Evolutionary conservation across 192 early-diverging fungal species (phyloP).

Genomic region (Podila verticillata): DNA sequence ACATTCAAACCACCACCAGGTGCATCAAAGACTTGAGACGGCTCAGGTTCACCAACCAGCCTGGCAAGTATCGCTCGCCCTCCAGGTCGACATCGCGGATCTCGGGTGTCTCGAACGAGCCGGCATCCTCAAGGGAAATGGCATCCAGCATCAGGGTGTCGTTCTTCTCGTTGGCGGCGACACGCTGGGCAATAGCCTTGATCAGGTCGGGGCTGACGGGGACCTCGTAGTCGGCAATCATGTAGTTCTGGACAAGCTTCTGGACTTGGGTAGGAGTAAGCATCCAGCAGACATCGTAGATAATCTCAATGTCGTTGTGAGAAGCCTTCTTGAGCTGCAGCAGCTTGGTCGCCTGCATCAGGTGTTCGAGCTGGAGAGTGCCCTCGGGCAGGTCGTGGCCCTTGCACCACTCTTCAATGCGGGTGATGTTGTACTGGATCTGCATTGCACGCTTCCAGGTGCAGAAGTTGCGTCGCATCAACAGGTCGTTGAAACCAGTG

Average conservation of each 20-base stretch:
- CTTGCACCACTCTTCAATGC: slow-evolving; percentile 99
- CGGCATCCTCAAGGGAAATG: slow-evolving; percentile 68
- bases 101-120: slow-evolving; percentile 67
- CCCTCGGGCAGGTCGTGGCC: slow-evolving; percentile 92
- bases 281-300: slow-evolving; percentile 98
- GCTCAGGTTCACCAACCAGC: slow-evolving; percentile 46
- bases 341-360: slow-evolving; percentile 97
- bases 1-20: slow-evolving; percentile 34
- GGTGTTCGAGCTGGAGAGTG: slow-evolving; percentile 89
- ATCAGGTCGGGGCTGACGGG: slow-evolving; percentile 86
- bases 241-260: slow-evolving; percentile 95
- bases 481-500: slow-evolving; percentile 95
- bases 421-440: slow-evolving; percentile 98
- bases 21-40: slow-evolving; percentile 50
- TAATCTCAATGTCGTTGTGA: slow-evolving; percentile 91
- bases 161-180: slow-evolving; percentile 87
- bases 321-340: slow-evolving; percentile 93
- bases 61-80: slow-evolving; percentile 59
- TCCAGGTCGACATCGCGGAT: slow-evolving; percentile 53
- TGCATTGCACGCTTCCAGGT: slow-evolving; percentile 99
- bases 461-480: slow-evolving; percentile 99
- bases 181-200: slow-evolving; percentile 87
- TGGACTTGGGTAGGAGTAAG: slow-evolving; percentile 97
- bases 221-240: slow-evolving; percentile 95
- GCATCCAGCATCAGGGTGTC: slow-evolving; percentile 93